A percentile compares a stretch with the other conserved stretches of the same genome.
phyloP scores from a whole-genome alignment of 192 early-diverging fungal genomes.

The Coemansia sp. region DNA sequence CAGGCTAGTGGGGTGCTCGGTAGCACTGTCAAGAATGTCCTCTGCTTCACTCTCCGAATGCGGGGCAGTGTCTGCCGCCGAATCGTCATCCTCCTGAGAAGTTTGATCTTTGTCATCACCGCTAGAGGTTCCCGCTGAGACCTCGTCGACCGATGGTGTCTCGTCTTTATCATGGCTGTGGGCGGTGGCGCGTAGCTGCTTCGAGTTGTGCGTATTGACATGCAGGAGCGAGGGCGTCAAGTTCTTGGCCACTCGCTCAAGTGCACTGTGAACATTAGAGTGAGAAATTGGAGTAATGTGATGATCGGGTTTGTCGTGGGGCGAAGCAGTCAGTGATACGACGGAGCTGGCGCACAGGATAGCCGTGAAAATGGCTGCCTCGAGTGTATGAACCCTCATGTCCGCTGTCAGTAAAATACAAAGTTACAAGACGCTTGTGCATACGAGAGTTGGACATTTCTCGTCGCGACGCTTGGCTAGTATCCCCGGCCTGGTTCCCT shows the following conservation, averaged over 20 bases:
- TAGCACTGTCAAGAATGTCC: background rate
- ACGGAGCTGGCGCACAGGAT: background rate
- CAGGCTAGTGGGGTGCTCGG: background rate
- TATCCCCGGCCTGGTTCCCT: background rate
- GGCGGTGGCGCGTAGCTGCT: constrained; percentile 33
- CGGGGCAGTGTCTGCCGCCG: background rate
- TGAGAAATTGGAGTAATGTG: background rate
- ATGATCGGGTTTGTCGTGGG: background rate
- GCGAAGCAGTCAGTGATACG: background rate
- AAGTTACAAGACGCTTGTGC: background rate
- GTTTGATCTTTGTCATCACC: background rate
- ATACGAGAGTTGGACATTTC: background rate
- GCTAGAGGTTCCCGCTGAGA: constrained; percentile 9
- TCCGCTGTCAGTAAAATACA: background rate
- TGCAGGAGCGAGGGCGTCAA: background rate
- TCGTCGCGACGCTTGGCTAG: background rate
- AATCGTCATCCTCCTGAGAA: background rate
- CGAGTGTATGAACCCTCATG: background rate
- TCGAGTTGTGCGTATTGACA: constrained; percentile 19
- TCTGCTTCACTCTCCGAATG: background rate
- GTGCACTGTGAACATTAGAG: background rate
- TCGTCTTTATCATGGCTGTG: background rate
- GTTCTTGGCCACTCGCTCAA: background rate
- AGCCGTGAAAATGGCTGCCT: constrained; percentile 4
- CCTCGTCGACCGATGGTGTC: constrained; percentile 8